Percentiles rank a stretch among this genome's conserved stretches.
Conservation (phyloP, 345 rosid species). For the Salix dunnii region DNA sequence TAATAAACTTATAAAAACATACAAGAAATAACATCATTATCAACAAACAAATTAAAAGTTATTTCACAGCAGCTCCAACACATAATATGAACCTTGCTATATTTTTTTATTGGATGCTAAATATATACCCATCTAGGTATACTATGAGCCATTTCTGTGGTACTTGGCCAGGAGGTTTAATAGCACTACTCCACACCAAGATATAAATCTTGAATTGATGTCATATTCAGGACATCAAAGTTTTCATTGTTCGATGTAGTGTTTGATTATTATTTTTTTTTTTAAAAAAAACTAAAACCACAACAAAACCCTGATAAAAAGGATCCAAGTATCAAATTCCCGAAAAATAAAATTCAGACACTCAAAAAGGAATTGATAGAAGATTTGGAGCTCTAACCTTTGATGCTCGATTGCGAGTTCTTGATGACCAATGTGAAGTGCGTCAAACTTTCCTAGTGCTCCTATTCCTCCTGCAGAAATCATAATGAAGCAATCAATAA, state of each 20-base stretch:
- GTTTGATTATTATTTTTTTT: background rate
- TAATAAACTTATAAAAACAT: too few relatives aligned
- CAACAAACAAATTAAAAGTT: too few relatives aligned
- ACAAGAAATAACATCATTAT: too few relatives aligned
- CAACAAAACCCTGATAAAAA: conserved; percentile 29
- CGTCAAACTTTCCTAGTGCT: conserved; percentile 97
- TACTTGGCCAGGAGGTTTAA: too few relatives aligned
- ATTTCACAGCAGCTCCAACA: too few relatives aligned
- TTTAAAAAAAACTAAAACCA: conserved; percentile 25
- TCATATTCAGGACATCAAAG: conserved; percentile 8
- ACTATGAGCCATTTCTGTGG: too few relatives aligned
- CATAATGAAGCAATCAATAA: conserved; percentile 4
- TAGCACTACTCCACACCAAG: background rate
- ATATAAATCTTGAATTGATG: background rate
- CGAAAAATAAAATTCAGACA: conserved; percentile 11
- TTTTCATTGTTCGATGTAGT: background rate
- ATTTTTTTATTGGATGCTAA: too few relatives aligned
- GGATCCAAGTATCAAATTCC: conserved; percentile 19
- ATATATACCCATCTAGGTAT: too few relatives aligned
- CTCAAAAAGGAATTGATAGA: background rate
- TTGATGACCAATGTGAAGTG: conserved; percentile 90
- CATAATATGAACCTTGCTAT: too few relatives aligned
- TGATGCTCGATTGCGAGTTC: conserved; percentile 94
- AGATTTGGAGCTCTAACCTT: conserved; percentile 75
- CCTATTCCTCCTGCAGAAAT: conserved; percentile 72